These are phyloP conservation scores for Geotrichum reessii DNA, from an alignment of 1,139 yeast species.

Conservation along the genomic window DNA sequence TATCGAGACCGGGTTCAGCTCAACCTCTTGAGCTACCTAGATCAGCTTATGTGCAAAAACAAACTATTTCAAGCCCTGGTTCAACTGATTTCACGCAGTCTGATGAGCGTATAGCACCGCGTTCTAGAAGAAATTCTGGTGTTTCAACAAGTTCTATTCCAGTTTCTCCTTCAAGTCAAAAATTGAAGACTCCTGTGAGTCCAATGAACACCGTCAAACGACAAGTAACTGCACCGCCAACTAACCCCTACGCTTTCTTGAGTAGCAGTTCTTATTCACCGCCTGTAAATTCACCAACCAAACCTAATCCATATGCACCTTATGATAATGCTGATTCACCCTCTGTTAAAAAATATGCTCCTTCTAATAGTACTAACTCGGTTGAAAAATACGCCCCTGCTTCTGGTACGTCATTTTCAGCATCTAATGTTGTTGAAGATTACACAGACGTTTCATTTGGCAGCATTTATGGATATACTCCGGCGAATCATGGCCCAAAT, in stretches of 20 bases:
- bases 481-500: not conserved
- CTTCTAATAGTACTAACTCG: not conserved
- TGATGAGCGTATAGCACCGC: not conserved
- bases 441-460: conserved; percentile 1
- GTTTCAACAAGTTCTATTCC: not conserved
- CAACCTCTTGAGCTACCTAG: not conserved
- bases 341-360: conserved; percentile 8
- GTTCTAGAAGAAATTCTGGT: not conserved
- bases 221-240: not conserved
- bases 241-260: conserved; percentile 2
- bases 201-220: not conserved
- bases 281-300: not conserved
- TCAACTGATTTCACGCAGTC: not conserved
- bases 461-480: conserved; percentile 9
- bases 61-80: not conserved
- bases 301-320: conserved; percentile 8
- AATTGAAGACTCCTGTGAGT: not conserved
- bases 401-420: not conserved
- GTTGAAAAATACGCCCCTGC: conserved; percentile 3
- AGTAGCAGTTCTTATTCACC: conserved; percentile 13
- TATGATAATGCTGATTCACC: not conserved
- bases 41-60: not conserved
- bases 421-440: not conserved
- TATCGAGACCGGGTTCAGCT: not conserved
- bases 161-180: not conserved